Percentiles rank a stretch among this genome's conserved stretches.
phyloP scores from a whole-genome alignment of 345 rosid species.

The Schrenkiella parvula region DNA sequence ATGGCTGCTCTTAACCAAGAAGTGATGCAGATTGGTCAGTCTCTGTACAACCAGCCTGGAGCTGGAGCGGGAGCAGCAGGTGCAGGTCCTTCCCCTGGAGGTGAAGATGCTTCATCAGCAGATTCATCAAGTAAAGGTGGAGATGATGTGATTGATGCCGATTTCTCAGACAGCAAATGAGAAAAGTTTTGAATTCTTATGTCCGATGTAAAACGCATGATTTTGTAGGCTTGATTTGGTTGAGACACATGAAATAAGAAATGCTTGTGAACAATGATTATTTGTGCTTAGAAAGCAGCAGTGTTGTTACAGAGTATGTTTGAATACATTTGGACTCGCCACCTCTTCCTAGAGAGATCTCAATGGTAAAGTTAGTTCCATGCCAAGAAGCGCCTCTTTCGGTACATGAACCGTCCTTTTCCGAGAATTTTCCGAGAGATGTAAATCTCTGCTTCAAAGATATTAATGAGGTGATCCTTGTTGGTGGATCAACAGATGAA shows the following conservation, averaged over 20 bases:
- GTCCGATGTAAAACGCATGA: not conserved
- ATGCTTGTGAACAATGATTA: not conserved
- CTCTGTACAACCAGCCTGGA: conserved; percentile 87
- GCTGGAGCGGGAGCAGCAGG: conserved; percentile 32
- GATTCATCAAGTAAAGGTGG: conserved; percentile 53
- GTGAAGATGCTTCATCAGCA: conserved; percentile 44
- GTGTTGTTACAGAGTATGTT: not conserved
- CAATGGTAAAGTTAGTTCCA: not conserved
- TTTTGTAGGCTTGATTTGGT: conserved; percentile 22
- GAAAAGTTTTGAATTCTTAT: not conserved
- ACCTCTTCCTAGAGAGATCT: conserved; percentile 23
- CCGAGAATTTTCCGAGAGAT: no score
- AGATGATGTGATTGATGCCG: conserved; percentile 82
- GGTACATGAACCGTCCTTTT: conserved; percentile 39
- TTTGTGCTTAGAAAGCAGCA: not conserved
- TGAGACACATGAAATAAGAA: conserved; percentile 12
- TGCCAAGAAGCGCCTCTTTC: conserved; percentile 46
- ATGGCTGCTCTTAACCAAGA: conserved; percentile 90
- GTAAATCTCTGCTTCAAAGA: conserved; percentile 81
- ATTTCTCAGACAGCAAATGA: conserved; percentile 86
- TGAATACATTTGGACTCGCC: conserved; percentile 38
- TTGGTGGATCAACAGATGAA: conserved; percentile 84
- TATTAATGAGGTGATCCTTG: conserved; percentile 89
- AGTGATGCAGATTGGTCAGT: conserved; percentile 93
- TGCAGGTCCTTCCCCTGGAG: conserved; percentile 54